Evolutionary conservation across 805 yeast species (phyloP), one percentile per base, ranked within the genome.

Genomic region (Hanseniaspora thailandica): DNA sequence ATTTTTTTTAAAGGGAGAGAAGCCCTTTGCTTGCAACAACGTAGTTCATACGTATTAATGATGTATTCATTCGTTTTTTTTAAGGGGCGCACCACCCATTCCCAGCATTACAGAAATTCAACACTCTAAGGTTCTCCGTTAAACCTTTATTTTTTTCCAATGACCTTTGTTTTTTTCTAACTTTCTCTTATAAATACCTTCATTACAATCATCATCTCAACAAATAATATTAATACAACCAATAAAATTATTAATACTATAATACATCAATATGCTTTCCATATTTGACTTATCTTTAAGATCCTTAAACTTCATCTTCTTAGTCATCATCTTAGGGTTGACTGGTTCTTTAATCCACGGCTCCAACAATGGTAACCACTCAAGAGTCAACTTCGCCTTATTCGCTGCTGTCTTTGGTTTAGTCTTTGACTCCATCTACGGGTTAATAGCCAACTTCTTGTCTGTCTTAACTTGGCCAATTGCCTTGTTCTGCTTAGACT

Each of bases 351-450:
- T 90, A 63, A 82, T 86, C 55, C 85, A 86, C 57, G 76, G 84
- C 57, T 80, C 77, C 63, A 73, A 77, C 66, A 30, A 47, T 17
- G 54, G 54, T 7, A 36, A 58, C 40, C 59, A 65, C 53, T 71
- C 69, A 61, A 93, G 93, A 70, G 94, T 93, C 59, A 88, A 87
- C 75, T 88, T 84, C 69, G 83, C 76, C 58, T 79, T 93, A 55
- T 93, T 93, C 67, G 80, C 96, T 36, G 81, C 94, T 41, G 86
- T 90, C 36, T 93, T 84, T 69, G 96, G 86, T 60, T 60, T 93
- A 28, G 76, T 87, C 57, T 80, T 90, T 54, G 86, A 93, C 44
- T 75, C 86, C 33, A 66, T 93, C 62, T 87, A 85, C 66, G 95
- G 95, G 56, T 60, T 82, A 33, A 67, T 77, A 50, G 96, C 97